These are phyloP conservation scores for Juncus effusus DNA, from an alignment of 176 grass and related monocot species.

Conservation along the genomic window DNA sequence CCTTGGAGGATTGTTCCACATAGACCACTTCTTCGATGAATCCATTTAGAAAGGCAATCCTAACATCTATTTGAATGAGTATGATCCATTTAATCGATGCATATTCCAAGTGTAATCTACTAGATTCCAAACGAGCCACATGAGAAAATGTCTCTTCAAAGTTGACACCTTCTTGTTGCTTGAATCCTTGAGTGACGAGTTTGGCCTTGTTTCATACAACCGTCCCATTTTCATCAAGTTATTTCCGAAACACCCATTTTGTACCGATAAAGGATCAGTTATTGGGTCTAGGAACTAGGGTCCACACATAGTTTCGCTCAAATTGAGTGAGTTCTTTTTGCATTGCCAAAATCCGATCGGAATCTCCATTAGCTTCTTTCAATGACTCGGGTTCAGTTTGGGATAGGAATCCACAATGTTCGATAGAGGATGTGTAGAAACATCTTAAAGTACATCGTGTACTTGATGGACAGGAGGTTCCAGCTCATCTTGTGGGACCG, in stretches of 20 bases:
- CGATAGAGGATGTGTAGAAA: no score
- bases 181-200: constrained; percentile 8
- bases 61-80: constrained; percentile 14
- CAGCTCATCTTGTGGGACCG: no score
- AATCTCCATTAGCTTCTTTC: no score
- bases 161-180: constrained; percentile 6
- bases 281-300: background rate
- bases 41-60: constrained; percentile 14
- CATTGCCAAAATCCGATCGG: no score
- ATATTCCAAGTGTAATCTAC: background rate
- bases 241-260: constrained; percentile 13
- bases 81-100: background rate
- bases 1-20: constrained; percentile 5
- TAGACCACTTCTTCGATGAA: background rate
- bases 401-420: no score
- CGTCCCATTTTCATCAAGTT: background rate
- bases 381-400: no score
- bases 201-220: constrained; percentile 10
- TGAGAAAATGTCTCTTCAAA: constrained; percentile 11
- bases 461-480: no score
- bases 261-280: background rate
- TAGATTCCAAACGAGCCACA: constrained; percentile 5
- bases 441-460: no score
- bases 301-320: constrained; percentile 17
- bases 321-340: background rate